A percentile compares a stretch with the other conserved stretches of the same genome.
phyloP scores from a whole-genome alignment of 208 protist genomes.

The Borovskyia barvae region DNA sequence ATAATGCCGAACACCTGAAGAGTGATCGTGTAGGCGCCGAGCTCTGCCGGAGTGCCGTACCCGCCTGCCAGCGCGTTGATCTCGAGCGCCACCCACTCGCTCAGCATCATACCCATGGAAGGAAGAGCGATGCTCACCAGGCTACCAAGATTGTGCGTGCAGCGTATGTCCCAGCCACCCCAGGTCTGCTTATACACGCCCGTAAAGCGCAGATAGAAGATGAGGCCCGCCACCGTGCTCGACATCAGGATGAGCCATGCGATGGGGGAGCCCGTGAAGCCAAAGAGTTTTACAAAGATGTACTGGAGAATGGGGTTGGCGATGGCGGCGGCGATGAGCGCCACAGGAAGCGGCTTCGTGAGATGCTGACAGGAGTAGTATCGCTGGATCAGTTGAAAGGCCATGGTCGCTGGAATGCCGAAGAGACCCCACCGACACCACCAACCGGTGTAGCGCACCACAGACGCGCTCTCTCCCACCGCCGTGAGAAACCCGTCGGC shows the following conservation, averaged over 20 bases:
- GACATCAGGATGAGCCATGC: constrained; percentile 77
- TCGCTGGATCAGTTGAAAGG: constrained; percentile 66
- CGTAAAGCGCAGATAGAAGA: constrained; percentile 48
- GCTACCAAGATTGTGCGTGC: constrained; percentile 40
- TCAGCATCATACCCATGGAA: constrained; percentile 85
- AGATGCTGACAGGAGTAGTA: constrained; percentile 86
- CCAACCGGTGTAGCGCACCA: constrained; percentile 66
- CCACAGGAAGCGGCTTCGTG: constrained; percentile 71
- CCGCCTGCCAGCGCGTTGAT: constrained; percentile 65
- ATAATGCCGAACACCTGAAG: constrained; percentile 74
- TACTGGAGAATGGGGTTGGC: constrained; percentile 70
- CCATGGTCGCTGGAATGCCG: constrained; percentile 55
- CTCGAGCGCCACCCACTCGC: constrained; percentile 84
- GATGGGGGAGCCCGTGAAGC: constrained; percentile 71
- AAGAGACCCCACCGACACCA: constrained; percentile 74
- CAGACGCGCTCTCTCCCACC: constrained; percentile 39
- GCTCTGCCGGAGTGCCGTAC: constrained; percentile 54
- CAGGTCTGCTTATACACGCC: constrained; percentile 67
- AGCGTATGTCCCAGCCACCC: constrained; percentile 63
- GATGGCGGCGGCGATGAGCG: constrained; percentile 47
- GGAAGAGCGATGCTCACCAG: constrained; percentile 71
- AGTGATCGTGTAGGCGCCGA: constrained; percentile 80
- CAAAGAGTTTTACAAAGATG: constrained; percentile 62
- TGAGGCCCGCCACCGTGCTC: constrained; percentile 37
- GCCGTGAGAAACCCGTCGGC: constrained; percentile 42